A percentile compares a stretch with the other conserved stretches of the same genome.
phyloP scores from a whole-genome alignment of 192 early-diverging fungal species.

The Podila verticillata region DNA sequence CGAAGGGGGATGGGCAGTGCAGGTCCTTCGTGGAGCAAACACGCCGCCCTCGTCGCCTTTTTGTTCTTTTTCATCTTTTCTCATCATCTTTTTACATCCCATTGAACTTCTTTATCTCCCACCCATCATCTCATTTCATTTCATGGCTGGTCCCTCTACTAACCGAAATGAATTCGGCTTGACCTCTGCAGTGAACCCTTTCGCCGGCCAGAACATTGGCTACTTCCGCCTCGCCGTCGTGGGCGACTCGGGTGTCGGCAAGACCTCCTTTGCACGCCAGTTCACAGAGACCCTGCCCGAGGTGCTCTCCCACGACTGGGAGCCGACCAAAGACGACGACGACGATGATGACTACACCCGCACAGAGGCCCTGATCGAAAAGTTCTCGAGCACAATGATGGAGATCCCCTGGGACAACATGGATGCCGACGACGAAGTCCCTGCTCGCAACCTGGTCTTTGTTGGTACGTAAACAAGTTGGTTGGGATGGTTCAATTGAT shows the following conservation, averaged over 20 bases:
- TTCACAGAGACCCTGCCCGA: slow-evolving; percentile 44
- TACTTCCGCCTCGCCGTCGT: slow-evolving; percentile 52
- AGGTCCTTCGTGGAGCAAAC: no score
- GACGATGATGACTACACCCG: slow-evolving; percentile 28
- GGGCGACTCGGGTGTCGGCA: slow-evolving; percentile 52
- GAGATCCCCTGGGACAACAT: slow-evolving; percentile 54
- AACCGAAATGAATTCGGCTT: slow-evolving; percentile 12
- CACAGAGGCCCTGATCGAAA: slow-evolving; percentile 25
- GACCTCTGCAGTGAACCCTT: slow-evolving; percentile 38
- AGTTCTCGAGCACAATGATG: slow-evolving; percentile 53
- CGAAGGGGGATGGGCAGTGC: not conserved
- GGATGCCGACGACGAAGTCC: slow-evolving; percentile 47
- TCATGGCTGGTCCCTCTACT: not conserved
- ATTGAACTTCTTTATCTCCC: not conserved
- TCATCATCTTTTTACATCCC: not conserved
- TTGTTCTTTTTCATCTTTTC: not conserved
- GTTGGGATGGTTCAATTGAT: not conserved
- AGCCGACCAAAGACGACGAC: slow-evolving; percentile 10
- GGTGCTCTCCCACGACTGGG: slow-evolving; percentile 49
- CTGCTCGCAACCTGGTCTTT: slow-evolving; percentile 48
- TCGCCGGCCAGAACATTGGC: slow-evolving; percentile 51
- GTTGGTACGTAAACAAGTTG: slow-evolving; percentile 25
- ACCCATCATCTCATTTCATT: slow-evolving; percentile 1
- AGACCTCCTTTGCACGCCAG: slow-evolving; percentile 44
- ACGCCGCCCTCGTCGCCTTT: not conserved